Base-by-base conservation (phyloP, 768 basidiomycete genomes). In the Pulveroboletus sp. region DNA sequence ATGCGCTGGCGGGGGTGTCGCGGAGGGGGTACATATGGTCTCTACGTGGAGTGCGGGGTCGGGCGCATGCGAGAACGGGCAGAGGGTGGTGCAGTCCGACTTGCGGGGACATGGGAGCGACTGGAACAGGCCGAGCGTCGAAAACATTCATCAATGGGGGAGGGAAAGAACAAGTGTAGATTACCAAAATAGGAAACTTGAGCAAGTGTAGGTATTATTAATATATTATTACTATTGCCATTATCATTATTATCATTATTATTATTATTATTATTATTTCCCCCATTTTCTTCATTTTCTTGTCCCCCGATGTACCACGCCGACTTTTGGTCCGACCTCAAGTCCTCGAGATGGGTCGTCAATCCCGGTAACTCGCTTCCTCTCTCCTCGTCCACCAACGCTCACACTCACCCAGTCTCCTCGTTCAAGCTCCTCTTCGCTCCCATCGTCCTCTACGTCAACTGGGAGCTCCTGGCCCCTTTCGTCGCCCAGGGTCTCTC, bases 401-500 rank as follows among this genome's bases (percentile, higher is more conserved):
- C 37, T 47, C 39, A 61, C 12, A 1, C 30, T 11, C 41, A 3
- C 2, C 12, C 55, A 89, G 87, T 65, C 11, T 77, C 80, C 6
- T 80, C 91, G 0, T 68, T 90, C 65, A 84, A 84, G 53, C 62
- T 93, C 18, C 75, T 92, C 31, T 55, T 81, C 31, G 47, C 83
- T 1, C 81, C 84, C 6, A 4, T 86, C 46, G 62, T 86, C 0
- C 71, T 87, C 4, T 89, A 78, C 61, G 40, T 73, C 11, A 84
- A 83, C 61, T 86, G 89, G 85, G 74, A 82, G 46, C 36, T 83
- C 11, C 57, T 80, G 21, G 66, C 73, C 0, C 73, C 76, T 4
- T 76, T 74, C 54, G 53, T 85, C 44, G 67, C 76, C 1, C 66
- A 77, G 0, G 73, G 65, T 36, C 51, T 78, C 5, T 57, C 73